phyloP scores from a whole-genome alignment of 2,329 filamentous ascomycete species.

The Rosellinia necatrix region DNA sequence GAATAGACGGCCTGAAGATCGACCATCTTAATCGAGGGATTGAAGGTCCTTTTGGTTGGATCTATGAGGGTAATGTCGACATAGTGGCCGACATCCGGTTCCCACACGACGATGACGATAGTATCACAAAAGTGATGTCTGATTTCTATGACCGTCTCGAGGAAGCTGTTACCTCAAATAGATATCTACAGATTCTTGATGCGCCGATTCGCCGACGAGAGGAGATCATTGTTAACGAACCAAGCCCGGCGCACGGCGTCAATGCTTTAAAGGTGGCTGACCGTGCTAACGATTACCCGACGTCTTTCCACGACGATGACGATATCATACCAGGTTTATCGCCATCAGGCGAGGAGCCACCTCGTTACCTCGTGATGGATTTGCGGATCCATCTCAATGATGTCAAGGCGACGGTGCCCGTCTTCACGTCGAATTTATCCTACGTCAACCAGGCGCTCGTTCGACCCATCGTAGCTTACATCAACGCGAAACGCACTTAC shows the following conservation, averaged over 20 bases:
- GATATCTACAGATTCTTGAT: slow-evolving; percentile 64
- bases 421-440: slow-evolving; percentile 89
- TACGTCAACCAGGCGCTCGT: slow-evolving; percentile 97
- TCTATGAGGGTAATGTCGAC: slow-evolving; percentile 94
- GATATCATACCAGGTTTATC: background rate
- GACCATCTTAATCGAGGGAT: slow-evolving; percentile 95
- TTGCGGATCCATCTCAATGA: slow-evolving; percentile 94
- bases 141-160: slow-evolving; percentile 97
- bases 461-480: slow-evolving; percentile 95
- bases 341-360: slow-evolving; percentile 56
- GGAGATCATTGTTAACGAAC: slow-evolving; percentile 31
- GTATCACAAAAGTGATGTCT: slow-evolving; percentile 91
- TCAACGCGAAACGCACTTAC: slow-evolving; percentile 92
- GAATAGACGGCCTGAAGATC: slow-evolving; percentile 92
- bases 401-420: slow-evolving; percentile 86
- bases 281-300: slow-evolving; percentile 3
- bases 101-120: slow-evolving; percentile 83
- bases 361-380: slow-evolving; percentile 89
- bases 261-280: slow-evolving; percentile 25
- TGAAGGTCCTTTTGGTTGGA: slow-evolving; percentile 95
- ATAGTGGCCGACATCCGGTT: slow-evolving; percentile 97
- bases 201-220: slow-evolving; percentile 44
- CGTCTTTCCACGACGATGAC: slow-evolving; percentile 13
- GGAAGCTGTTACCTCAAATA: slow-evolving; percentile 82
- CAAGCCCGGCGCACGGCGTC: slow-evolving; percentile 24